Evolutionary conservation across 768 basidiomycete genomes (phyloP).

Genomic region (Suillus subluteus): DNA sequence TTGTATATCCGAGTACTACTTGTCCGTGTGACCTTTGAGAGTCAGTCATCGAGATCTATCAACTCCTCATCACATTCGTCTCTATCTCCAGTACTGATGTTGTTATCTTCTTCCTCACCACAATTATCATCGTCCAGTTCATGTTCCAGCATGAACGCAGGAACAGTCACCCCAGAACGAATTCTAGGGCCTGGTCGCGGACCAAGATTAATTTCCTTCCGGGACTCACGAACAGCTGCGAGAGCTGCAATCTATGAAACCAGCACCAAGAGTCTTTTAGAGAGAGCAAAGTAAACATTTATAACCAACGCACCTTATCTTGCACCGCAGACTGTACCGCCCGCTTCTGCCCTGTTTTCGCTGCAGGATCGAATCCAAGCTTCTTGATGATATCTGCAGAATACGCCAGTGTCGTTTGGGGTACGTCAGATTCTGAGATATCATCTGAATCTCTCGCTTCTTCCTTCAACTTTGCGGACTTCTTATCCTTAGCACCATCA

Average conservation of each 20-base stretch:
- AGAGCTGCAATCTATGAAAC: slow-evolving; percentile 56
- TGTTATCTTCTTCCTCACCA: slow-evolving; percentile 17
- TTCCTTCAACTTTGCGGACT: slow-evolving; percentile 14
- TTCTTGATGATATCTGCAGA: slow-evolving; percentile 68
- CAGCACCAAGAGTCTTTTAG: not conserved
- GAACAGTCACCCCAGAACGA: slow-evolving; percentile 58
- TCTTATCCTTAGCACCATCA: slow-evolving; percentile 20
- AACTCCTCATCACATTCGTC: slow-evolving; percentile 37
- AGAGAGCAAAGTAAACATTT: not conserved
- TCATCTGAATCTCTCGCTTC: slow-evolving; percentile 22
- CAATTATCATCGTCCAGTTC: slow-evolving; percentile 12
- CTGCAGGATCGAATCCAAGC: slow-evolving; percentile 80
- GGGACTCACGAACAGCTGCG: slow-evolving; percentile 52
- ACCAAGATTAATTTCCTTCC: slow-evolving; percentile 59
- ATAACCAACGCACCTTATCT: slow-evolving; percentile 54
- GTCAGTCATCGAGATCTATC: slow-evolving; percentile 16
- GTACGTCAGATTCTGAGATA: slow-evolving; percentile 18
- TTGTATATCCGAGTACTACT: not conserved
- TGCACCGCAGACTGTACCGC: slow-evolving; percentile 44
- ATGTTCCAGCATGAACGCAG: slow-evolving; percentile 33
- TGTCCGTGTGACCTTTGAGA: not conserved
- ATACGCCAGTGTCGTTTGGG: slow-evolving; percentile 51
- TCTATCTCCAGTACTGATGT: slow-evolving; percentile 23
- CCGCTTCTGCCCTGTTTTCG: slow-evolving; percentile 52
- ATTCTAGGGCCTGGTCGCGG: slow-evolving; percentile 66